phyloP scores from a whole-genome alignment of 495 filamentous ascomycete species.

The Darksidea phi region DNA sequence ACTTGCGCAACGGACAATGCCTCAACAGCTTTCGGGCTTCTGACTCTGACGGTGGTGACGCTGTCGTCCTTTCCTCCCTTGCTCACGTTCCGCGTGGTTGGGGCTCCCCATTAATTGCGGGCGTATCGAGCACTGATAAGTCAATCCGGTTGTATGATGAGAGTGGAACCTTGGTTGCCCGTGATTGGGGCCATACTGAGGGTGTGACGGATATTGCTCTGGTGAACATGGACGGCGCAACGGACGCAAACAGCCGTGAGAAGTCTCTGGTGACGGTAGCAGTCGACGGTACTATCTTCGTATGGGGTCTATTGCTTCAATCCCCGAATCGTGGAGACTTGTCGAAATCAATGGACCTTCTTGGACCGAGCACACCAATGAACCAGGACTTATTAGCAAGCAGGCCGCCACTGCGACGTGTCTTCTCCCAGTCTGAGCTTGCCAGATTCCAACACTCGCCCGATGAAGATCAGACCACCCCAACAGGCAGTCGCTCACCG shows the following conservation, averaged over 20 bases:
- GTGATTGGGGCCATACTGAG: constrained; percentile 93
- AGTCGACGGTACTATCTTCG: constrained; percentile 46
- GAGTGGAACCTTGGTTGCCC: constrained; percentile 70
- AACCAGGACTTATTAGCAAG: constrained; percentile 33
- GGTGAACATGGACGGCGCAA: constrained; percentile 39
- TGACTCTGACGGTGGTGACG: constrained; percentile 73
- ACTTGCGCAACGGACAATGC: constrained; percentile 68
- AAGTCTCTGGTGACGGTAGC: constrained; percentile 43
- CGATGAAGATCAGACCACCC: constrained; percentile 35
- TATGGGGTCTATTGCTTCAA: constrained; percentile 39
- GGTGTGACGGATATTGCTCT: constrained; percentile 81
- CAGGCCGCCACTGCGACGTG: constrained; percentile 41
- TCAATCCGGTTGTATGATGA: constrained; percentile 88
- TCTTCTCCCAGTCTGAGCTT: constrained; percentile 44
- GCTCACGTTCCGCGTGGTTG: constrained; percentile 45
- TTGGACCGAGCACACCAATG: constrained; percentile 21
- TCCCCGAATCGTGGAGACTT: constrained; percentile 22
- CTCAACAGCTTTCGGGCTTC: constrained; percentile 73
- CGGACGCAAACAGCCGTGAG: constrained; percentile 8
- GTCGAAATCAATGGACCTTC: constrained; percentile 34
- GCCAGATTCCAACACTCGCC: constrained; percentile 39
- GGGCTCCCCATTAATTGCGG: constrained; percentile 62
- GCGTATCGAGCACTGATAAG: constrained; percentile 89
- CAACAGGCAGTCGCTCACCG: constrained; percentile 36
- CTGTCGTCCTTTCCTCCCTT: constrained; percentile 78